Conservation (phyloP, 768 basidiomycete species). For the Boletus speciosus region DNA sequence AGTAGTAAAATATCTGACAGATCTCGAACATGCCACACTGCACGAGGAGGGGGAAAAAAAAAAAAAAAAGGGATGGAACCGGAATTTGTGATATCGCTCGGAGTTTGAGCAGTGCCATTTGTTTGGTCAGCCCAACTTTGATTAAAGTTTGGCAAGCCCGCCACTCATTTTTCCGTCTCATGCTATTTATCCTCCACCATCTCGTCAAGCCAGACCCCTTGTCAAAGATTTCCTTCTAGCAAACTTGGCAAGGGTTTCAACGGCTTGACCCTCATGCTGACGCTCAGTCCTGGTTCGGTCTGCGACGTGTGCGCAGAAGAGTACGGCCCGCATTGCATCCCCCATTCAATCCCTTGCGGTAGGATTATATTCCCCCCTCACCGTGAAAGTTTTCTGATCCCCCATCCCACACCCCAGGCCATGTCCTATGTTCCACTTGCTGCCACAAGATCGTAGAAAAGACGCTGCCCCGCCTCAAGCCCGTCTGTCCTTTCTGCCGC, state of each 20-base stretch:
- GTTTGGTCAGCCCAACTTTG: constrained; percentile 30
- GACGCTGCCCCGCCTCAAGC: constrained; percentile 63
- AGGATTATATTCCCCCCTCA: constrained; percentile 22
- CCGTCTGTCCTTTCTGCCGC: constrained; percentile 83
- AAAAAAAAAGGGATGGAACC: not conserved
- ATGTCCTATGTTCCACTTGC: constrained; percentile 75
- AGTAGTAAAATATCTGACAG: not conserved
- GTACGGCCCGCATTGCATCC: constrained; percentile 68
- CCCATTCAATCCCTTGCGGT: constrained; percentile 84
- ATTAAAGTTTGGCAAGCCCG: constrained; percentile 27
- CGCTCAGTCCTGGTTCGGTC: constrained; percentile 75
- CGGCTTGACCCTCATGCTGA: constrained; percentile 61
- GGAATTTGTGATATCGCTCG: constrained; percentile 12
- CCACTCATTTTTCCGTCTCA: constrained; percentile 36
- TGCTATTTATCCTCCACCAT: constrained; percentile 49
- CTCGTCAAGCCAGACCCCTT: constrained; percentile 42
- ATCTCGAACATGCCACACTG: constrained; percentile 11
- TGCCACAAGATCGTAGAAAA: constrained; percentile 81
- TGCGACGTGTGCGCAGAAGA: constrained; percentile 92
- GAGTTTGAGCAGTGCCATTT: constrained; percentile 26
- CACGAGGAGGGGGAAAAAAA: not conserved
- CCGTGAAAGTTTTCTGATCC: constrained; percentile 25
- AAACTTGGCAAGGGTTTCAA: constrained; percentile 38
- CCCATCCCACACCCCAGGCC: constrained; percentile 44
- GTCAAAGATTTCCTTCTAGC: constrained; percentile 39